phyloP scores from a whole-genome alignment of 305 asterid species.

The Fraxinus baroniana region DNA sequence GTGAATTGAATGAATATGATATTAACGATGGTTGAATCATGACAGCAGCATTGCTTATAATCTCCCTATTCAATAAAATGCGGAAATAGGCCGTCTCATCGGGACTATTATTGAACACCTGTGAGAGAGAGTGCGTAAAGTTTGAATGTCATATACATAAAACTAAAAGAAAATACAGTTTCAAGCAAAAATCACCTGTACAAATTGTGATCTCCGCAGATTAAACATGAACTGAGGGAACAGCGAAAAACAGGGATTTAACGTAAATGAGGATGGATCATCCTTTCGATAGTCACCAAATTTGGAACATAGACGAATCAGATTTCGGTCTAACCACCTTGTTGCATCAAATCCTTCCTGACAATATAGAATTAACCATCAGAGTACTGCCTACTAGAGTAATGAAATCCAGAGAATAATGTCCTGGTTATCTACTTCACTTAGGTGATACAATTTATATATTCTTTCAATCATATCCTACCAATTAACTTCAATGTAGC shows the following conservation, averaged over 20 bases:
- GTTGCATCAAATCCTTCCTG: slow-evolving; percentile 98
- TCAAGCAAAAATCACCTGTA: slow-evolving; percentile 60
- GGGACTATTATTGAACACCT: slow-evolving; percentile 98
- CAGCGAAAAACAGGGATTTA: slow-evolving; percentile 75
- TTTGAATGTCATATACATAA: slow-evolving; percentile 12
- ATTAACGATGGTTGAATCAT: slow-evolving; percentile 96
- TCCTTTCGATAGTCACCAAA: slow-evolving; percentile 98
- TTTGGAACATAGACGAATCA: slow-evolving; percentile 90
- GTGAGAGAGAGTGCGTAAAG: slow-evolving; percentile 12
- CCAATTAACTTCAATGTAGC: not conserved
- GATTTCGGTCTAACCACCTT: slow-evolving; percentile 91
- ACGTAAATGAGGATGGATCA: slow-evolving; percentile 82
- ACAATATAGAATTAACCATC: slow-evolving; percentile 14
- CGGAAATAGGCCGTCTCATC: slow-evolving; percentile 99
- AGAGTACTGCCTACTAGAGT: not conserved
- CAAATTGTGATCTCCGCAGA: slow-evolving; percentile 92
- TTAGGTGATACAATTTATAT: not conserved
- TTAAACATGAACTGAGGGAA: slow-evolving; percentile 97
- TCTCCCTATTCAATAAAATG: slow-evolving; percentile 85
- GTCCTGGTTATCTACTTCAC: not conserved
- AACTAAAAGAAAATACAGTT: not conserved
- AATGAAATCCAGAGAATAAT: not conserved
- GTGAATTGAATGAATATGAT: slow-evolving; percentile 79
- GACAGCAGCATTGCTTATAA: slow-evolving; percentile 88
- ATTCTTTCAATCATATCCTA: not conserved